Base-by-base conservation (phyloP, 441 rosid genomes). In the Erysimum cheiri region DNA sequence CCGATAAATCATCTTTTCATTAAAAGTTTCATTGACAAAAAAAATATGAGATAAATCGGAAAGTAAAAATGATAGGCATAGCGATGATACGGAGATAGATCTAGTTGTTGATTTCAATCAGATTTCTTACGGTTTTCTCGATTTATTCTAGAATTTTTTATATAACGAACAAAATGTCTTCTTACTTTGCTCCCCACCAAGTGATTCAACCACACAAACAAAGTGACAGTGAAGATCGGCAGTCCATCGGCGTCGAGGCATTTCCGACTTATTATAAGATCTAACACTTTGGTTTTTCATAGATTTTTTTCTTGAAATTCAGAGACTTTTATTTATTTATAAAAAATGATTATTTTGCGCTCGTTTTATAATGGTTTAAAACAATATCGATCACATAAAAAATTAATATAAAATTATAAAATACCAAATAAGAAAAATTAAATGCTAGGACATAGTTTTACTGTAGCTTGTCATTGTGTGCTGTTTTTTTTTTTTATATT, bases 181-280 rank as follows among this genome's bases (percentile, higher is more conserved):
- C 79, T 70, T 78, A 86, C 88, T 60, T 15, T 77, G 68, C 66
- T 80, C 85, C 76, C 85, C 88, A 2, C 88, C 87, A 14, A 83
- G 66, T 6, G 14, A 22, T 71, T 84, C 70, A 24, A 86, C 84
- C 3, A 81, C 84, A 64, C 69, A 71, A 29, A 78, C 71, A 50
- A 86, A 86, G 28, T 72, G 58, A 0, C 8, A 55, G 10, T 84
- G 85, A 44, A 80, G 79, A 49, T 76, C 77, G 1, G 60, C 60
- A 1, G 81, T 77, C 90, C 90, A 86, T 55, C 75, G 69, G 2
- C 76, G 59, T 19, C 83, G 60, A 6, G 78, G 72, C 57, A 72
- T 53, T 65, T 56, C 69, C 1, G 81, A 82, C 29, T 78, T 64
- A 11, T 41, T 78, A 41, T 76, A 76, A 62, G 82, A 85, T 81